These are phyloP conservation scores for Penicillium angulare DNA, from an alignment of 495 filamentous ascomycete genomes.

Conservation along the genomic window DNA sequence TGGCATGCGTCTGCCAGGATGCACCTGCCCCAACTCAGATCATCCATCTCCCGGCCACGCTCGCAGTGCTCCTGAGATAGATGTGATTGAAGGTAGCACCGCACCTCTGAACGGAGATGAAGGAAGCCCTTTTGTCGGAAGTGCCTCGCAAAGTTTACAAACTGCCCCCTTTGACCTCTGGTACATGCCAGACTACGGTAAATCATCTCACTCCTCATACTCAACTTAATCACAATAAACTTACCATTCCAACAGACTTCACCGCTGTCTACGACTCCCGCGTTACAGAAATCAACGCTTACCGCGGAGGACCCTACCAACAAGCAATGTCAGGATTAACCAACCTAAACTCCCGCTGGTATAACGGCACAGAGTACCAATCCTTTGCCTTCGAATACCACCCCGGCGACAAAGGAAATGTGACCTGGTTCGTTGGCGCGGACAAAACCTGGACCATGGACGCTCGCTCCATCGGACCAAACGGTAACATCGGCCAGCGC, in stretches of 20 bases:
- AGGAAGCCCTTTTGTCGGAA: slow-evolving; percentile 48
- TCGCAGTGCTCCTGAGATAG: slow-evolving; percentile 72
- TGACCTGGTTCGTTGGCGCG: slow-evolving; percentile 69
- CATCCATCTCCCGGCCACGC: slow-evolving; percentile 71
- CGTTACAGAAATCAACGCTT: slow-evolving; percentile 63
- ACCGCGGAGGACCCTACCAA: slow-evolving; percentile 68
- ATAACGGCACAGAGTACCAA: slow-evolving; percentile 70
- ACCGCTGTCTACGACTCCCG: slow-evolving; percentile 59
- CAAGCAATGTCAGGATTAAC: slow-evolving; percentile 71
- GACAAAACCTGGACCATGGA: slow-evolving; percentile 67
- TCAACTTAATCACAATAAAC: background rate
- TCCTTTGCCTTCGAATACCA: slow-evolving; percentile 72
- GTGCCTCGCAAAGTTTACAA: slow-evolving; percentile 71
- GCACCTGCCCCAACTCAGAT: slow-evolving; percentile 63
- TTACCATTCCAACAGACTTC: slow-evolving; percentile 40
- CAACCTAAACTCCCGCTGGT: slow-evolving; percentile 75
- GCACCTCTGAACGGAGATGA: slow-evolving; percentile 47
- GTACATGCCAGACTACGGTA: slow-evolving; percentile 70
- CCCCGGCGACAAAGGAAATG: slow-evolving; percentile 58
- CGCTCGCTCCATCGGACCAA: slow-evolving; percentile 61
- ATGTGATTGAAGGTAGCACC: slow-evolving; percentile 70
- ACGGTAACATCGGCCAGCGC: slow-evolving; percentile 72
- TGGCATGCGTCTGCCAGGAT: slow-evolving; percentile 72
- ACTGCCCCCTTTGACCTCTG: slow-evolving; percentile 74
- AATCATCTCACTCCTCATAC: slow-evolving; percentile 3